A percentile compares a stretch with the other conserved stretches of the same genome.
Conservation (phyloP, 2,329 filamentous ascomycete species). For the Phialocephala sp. region DNA sequence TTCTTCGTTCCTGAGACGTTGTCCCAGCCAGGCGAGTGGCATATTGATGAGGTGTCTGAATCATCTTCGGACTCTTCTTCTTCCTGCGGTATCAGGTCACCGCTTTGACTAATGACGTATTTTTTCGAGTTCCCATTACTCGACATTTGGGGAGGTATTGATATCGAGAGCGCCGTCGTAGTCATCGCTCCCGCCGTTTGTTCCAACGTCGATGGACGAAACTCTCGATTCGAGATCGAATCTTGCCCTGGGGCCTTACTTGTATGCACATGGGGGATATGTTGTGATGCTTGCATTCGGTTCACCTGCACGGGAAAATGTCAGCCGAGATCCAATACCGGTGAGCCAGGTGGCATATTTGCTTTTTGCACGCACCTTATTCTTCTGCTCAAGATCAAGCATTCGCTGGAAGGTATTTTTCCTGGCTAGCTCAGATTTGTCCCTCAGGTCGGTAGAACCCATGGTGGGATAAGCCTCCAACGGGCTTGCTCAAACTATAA, state of each 20-base stretch:
- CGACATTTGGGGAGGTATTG: constrained; percentile 26
- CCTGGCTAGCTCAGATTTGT: constrained; percentile 24
- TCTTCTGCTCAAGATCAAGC: constrained; percentile 63
- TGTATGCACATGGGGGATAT: constrained; percentile 21
- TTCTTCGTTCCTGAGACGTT: constrained; percentile 55
- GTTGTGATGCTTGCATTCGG: constrained; percentile 42
- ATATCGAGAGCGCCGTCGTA: constrained; percentile 30
- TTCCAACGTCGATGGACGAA: constrained; percentile 23
- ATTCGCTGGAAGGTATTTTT: constrained; percentile 55
- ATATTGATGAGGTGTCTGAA: constrained; percentile 50
- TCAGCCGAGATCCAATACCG: constrained; percentile 38
- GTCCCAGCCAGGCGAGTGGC: constrained; percentile 68
- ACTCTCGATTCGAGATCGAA: constrained; percentile 23
- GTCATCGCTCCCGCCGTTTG: constrained; percentile 34
- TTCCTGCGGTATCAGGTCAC: constrained; percentile 28
- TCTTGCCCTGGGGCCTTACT: constrained; percentile 23
- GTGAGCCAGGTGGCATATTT: constrained; percentile 32
- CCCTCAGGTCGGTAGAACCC: constrained; percentile 25
- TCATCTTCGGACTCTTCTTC: constrained; percentile 26
- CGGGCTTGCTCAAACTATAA: neutral
- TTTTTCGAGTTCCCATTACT: constrained; percentile 24
- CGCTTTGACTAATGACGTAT: constrained; percentile 29
- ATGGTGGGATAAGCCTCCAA: constrained; percentile 19
- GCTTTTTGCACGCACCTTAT: constrained; percentile 54
- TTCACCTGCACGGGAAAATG: constrained; percentile 45